phyloP scores from a whole-genome alignment of 495 filamentous ascomycete species.

The Pseudomonodictys pantanalensis region DNA sequence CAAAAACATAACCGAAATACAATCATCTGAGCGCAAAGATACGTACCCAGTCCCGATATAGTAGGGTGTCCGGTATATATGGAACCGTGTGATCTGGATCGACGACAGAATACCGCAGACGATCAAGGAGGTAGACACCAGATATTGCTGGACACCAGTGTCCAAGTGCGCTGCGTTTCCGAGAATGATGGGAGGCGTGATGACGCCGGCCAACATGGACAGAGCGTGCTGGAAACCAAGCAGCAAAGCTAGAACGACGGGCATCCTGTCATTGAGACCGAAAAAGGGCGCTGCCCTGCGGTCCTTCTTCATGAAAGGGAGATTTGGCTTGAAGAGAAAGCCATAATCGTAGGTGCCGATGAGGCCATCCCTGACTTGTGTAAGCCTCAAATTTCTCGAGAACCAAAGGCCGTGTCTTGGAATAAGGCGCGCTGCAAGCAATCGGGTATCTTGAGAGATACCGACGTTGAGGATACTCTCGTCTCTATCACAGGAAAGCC shows the following conservation, averaged over 20 bases:
- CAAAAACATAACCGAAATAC: no score
- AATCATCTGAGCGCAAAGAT: no score
- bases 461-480: no score
- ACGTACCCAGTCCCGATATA: constrained; percentile 82
- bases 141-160: constrained; percentile 63
- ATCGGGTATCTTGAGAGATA: no score
- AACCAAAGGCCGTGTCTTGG: no score
- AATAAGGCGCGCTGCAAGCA: no score
- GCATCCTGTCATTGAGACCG: constrained; percentile 79
- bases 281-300: constrained; percentile 74
- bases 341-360: constrained; percentile 86
- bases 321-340: constrained; percentile 70
- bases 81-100: constrained; percentile 83
- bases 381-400: constrained; percentile 18
- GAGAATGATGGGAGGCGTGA: constrained; percentile 80
- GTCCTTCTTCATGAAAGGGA: constrained; percentile 75
- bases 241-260: constrained; percentile 70
- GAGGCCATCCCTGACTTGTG: constrained; percentile 60
- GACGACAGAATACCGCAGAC: constrained; percentile 76
- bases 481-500: no score
- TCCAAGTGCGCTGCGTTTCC: constrained; percentile 66
- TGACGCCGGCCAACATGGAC: constrained; percentile 63
- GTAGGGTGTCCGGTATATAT: constrained; percentile 75
- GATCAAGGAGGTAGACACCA: constrained; percentile 87
- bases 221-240: constrained; percentile 70